Base-by-base conservation (phyloP, 306 rosid species). In the Vicia faba region DNA sequence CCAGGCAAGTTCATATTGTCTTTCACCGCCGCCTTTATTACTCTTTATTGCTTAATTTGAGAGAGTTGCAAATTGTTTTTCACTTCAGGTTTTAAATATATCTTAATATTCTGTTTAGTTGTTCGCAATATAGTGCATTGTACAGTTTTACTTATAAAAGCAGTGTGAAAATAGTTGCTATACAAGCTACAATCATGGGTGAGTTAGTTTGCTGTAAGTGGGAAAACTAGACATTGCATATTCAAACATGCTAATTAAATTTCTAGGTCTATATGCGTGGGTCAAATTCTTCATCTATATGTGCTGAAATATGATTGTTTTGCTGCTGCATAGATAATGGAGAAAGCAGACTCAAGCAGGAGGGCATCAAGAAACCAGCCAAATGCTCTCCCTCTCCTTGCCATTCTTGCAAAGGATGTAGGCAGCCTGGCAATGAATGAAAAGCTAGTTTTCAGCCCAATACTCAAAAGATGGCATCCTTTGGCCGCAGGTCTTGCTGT, bases 401-500 rank as follows among this genome's bases (percentile, higher is more conserved):
- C 89, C 58, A 93, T 93, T 75, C 99, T 93, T 61, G 95, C 99
- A 1, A 88, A 90, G 85, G 99, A 90, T 61, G 99, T 93, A 63
- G 91, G 91, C 74, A 95, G 81, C 71, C 85, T 93, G 79, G 96
- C 97, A 28, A 28, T 82, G 28, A 85, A 83, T 66, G 99, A 93
- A 84, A 93, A 85, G 83, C 75, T 75, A 71, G 78, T 90, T 50
- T 93, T 89, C 82, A 93, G 99, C 81, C 97, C 97, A 60, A 90
- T 90, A 77, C 70, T 93, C 56, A 90, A 88, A 84, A 85, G 84
- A 79, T 90, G 99, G 97, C 99, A 93, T 84, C 88, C 99, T 74
- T 81, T 89, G 70, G 83, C 99, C 26, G 99, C 97, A 3, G 96
- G 97, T 60, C 88, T 90, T 84, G 97, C 97, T 69, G 95, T 93